phyloP scores from a whole-genome alignment of 2,329 filamentous ascomycete species.

The Geosmithia flava region DNA sequence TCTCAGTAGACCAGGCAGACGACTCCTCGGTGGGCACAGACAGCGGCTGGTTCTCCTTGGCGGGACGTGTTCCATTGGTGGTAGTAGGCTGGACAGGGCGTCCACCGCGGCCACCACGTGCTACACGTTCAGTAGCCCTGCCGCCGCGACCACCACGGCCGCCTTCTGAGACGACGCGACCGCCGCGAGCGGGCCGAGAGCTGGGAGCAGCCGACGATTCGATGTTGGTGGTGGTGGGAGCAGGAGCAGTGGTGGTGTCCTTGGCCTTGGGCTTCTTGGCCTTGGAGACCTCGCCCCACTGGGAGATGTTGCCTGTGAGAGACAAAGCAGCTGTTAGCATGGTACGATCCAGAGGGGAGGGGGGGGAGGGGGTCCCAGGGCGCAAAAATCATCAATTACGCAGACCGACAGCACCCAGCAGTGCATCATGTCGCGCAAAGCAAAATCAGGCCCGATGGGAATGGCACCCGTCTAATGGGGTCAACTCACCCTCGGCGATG shows the following conservation, averaged over 20 bases:
- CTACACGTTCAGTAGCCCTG: conserved; percentile 50
- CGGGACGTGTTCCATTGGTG: conserved; percentile 47
- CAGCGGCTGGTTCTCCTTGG: conserved; percentile 39
- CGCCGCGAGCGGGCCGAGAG: conserved; percentile 42
- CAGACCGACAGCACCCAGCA: too few species aligned
- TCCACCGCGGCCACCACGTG: conserved; percentile 44
- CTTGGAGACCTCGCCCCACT: conserved; percentile 78
- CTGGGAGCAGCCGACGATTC: conserved; percentile 31
- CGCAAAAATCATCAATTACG: background rate
- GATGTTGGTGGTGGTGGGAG: conserved; percentile 35
- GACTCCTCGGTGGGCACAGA: conserved; percentile 63
- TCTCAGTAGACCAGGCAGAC: conserved; percentile 31
- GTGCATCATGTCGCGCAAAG: too few species aligned
- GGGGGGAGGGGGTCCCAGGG: background rate
- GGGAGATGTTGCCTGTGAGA: conserved; percentile 56
- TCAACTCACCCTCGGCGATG: conserved; percentile 60
- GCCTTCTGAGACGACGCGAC: conserved; percentile 48
- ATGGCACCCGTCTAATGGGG: background rate
- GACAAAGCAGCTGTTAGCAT: background rate
- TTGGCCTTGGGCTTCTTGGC: conserved; percentile 65
- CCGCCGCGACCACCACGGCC: conserved; percentile 41
- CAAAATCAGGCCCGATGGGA: background rate
- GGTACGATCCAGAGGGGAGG: background rate
- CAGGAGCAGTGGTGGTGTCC: conserved; percentile 34
- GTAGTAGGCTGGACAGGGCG: conserved; percentile 43